Evolutionary conservation across 108 stramenopile genomes (phyloP).

Genomic region (Pseudonitzschia multiseries): DNA sequence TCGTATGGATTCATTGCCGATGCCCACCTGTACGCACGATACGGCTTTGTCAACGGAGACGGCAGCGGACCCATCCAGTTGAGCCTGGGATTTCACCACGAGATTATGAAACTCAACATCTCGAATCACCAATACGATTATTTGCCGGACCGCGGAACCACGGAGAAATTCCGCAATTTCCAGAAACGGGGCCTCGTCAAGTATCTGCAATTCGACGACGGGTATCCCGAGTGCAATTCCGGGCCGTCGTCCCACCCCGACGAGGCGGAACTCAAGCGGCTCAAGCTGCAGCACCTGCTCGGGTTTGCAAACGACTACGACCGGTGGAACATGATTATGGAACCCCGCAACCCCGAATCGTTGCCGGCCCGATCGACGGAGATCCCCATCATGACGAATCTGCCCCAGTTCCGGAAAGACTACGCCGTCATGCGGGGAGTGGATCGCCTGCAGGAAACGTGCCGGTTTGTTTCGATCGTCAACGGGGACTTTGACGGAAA

Average conservation of each 20-base stretch:
- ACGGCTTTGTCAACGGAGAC: constrained; percentile 85
- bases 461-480: constrained; percentile 69
- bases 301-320: constrained; percentile 53
- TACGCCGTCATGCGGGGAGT: constrained; percentile 26
- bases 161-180: constrained; percentile 24
- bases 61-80: constrained; percentile 63
- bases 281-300: constrained; percentile 65
- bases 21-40: constrained; percentile 71
- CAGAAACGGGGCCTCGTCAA: constrained; percentile 48
- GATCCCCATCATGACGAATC: constrained; percentile 6
- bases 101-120: constrained; percentile 34
- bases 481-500: constrained; percentile 59
- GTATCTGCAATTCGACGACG: constrained; percentile 80
- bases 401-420: constrained; percentile 29
- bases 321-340: constrained; percentile 59
- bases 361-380: constrained; percentile 33
- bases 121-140: constrained; percentile 59
- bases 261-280: constrained; percentile 60
- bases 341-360: constrained; percentile 45
- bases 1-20: constrained; percentile 74
- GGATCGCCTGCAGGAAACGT: constrained; percentile 42
- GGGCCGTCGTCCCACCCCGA: constrained; percentile 32
- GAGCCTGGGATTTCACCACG: constrained; percentile 47
- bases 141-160: constrained; percentile 39
- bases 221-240: constrained; percentile 61